Evolutionary conservation across 805 yeast species (phyloP).

Genomic region (Lachancea sp.): DNA sequence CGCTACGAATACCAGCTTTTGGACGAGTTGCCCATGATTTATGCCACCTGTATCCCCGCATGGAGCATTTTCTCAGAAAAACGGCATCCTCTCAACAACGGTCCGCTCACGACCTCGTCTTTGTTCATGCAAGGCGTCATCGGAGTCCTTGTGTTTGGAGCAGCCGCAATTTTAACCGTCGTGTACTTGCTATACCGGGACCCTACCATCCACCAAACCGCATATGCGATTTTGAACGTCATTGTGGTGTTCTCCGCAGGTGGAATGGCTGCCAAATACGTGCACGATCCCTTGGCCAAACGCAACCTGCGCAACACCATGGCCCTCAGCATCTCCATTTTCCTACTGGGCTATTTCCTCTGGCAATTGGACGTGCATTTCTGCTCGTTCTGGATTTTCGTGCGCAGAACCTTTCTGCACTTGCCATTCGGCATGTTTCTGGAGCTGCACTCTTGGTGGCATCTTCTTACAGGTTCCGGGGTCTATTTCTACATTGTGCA

Average conservation of each 20-base stretch:
- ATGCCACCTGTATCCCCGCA: constrained; percentile 92
- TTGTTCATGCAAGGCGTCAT: constrained; percentile 6
- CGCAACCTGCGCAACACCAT: constrained; percentile 50
- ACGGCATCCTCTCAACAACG: constrained; percentile 16
- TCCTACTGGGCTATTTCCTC: constrained; percentile 66
- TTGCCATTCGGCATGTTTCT: constrained; percentile 74
- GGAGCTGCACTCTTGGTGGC: constrained; percentile 99
- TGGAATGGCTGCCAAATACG: constrained; percentile 44
- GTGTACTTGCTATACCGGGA: constrained; percentile 67
- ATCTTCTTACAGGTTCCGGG: constrained; percentile 76
- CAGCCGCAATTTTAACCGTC: constrained; percentile 19
- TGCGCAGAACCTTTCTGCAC: constrained; percentile 64
- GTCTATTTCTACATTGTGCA: constrained; percentile 80
- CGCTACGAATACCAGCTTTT: constrained; percentile 81
- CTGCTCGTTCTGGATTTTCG: constrained; percentile 51
- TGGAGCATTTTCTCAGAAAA: constrained; percentile 74
- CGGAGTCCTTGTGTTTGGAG: constrained; percentile 12
- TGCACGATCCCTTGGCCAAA: constrained; percentile 43
- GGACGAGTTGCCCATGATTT: constrained; percentile 97
- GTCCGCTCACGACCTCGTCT: constrained; percentile 17
- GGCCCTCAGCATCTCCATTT: constrained; percentile 52
- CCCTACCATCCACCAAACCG: constrained; percentile 85
- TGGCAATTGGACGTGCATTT: constrained; percentile 89
- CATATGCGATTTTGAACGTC: constrained; percentile 75
- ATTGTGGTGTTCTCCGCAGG: constrained; percentile 59